phyloP scores from a whole-genome alignment of 768 basidiomycete species.

The Coprinopsis sp. region DNA sequence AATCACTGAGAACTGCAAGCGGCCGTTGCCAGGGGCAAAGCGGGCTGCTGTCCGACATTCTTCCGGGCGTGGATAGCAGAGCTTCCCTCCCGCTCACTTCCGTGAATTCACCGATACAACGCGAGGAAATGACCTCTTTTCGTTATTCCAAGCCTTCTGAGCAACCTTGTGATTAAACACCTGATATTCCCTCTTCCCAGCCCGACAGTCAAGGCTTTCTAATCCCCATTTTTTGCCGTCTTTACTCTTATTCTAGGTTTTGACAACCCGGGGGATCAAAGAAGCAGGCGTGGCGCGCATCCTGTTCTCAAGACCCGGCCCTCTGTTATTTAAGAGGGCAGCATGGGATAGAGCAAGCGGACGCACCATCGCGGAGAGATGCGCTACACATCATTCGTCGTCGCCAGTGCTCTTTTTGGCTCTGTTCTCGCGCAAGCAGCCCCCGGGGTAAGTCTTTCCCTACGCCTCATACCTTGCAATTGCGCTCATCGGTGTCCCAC shows the following conservation, averaged over 20 bases:
- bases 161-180: background rate
- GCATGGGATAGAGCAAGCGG: no score
- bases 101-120: background rate
- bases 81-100: background rate
- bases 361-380: background rate
- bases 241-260: no score
- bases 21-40: no score
- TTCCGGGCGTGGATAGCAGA: no score
- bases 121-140: background rate
- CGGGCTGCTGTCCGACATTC: no score
- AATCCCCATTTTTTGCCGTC: no score
- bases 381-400: background rate
- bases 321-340: no score
- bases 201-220: no score
- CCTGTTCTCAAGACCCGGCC: no score
- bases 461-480: background rate
- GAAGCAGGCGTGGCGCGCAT: no score
- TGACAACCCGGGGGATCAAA: no score
- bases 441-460: constrained; percentile 3
- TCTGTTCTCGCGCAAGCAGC: background rate
- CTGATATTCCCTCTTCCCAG: background rate
- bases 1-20: no score
- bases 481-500: background rate
- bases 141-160: background rate
- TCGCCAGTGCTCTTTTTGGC: background rate